phyloP scores from a whole-genome alignment of 1,284 basidiomycete species.

The Thecaphora thlaspeos region DNA sequence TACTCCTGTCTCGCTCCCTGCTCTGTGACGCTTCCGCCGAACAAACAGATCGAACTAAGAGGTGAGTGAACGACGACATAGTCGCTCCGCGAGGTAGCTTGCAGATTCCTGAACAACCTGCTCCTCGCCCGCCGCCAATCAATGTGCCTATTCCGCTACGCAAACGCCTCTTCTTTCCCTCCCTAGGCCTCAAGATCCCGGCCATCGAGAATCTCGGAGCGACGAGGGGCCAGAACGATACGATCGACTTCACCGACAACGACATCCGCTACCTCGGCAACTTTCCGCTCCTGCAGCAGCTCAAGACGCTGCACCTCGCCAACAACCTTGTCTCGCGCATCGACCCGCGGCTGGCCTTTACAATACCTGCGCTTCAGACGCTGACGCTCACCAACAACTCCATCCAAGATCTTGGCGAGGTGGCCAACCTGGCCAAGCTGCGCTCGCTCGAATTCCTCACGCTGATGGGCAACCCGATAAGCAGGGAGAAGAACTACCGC shows the following conservation, averaged over 20 bases:
- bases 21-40: background rate
- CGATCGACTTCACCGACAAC: conserved; percentile 95
- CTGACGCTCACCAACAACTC: conserved; percentile 61
- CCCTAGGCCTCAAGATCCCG: conserved; percentile 80
- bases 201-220: conserved; percentile 99
- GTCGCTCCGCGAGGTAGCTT: too few species aligned
- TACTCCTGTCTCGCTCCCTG: too few species aligned
- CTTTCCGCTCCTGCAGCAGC: conserved; percentile 75
- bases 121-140: too few species aligned
- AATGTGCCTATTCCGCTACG: too few species aligned
- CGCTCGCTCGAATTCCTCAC: conserved; percentile 76
- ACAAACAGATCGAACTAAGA: conserved; percentile 8
- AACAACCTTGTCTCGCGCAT: conserved; percentile 84
- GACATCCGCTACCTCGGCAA: conserved; percentile 83
- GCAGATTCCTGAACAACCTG: too few species aligned
- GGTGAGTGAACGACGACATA: too few species aligned
- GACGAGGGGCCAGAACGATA: conserved; percentile 91
- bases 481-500: conserved; percentile 91
- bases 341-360: conserved; percentile 75
- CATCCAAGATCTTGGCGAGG: conserved; percentile 73
- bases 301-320: conserved; percentile 75
- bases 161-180: too few species aligned
- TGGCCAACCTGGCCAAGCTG: conserved; percentile 78
- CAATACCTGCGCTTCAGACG: conserved; percentile 77
- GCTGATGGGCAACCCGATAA: conserved; percentile 85